A percentile compares a stretch with the other conserved stretches of the same genome.
Conservation (phyloP, 73 alveolate species). For the Paramecium biaurelia region DNA sequence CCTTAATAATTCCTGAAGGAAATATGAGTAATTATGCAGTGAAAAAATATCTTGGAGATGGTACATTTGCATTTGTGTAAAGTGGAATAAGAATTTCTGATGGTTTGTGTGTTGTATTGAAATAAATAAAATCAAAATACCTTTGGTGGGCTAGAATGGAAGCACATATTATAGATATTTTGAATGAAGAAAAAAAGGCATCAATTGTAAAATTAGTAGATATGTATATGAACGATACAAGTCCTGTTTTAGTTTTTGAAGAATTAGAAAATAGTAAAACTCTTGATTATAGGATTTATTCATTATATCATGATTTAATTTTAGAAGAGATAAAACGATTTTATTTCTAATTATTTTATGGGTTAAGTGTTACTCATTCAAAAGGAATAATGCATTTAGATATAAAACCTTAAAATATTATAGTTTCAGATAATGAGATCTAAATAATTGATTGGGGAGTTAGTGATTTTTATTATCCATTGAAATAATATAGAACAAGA, state of each 20-base stretch:
- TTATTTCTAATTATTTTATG: not conserved
- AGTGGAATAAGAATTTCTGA: not conserved
- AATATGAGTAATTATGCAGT: not conserved
- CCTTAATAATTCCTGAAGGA: not conserved
- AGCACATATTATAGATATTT: not conserved
- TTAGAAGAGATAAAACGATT: not conserved
- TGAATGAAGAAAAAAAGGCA: not conserved
- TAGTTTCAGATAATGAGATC: not conserved
- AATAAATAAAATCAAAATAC: not conserved
- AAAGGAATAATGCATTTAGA: constrained; percentile 60
- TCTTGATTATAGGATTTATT: not conserved
- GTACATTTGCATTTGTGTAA: constrained; percentile 5
- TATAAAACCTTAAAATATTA: constrained; percentile 58
- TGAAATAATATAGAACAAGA: constrained; percentile 65
- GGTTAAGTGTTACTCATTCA: not conserved
- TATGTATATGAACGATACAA: not conserved
- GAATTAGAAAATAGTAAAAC: not conserved
- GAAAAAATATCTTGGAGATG: not conserved
- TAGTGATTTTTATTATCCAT: constrained; percentile 50
- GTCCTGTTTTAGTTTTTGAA: not conserved
- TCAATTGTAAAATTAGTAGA: not conserved
- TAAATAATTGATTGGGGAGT: constrained; percentile 48
- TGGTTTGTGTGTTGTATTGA: not conserved
- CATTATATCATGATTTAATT: not conserved
- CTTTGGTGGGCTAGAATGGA: not conserved